phyloP scores from a whole-genome alignment of 2,329 filamentous ascomycete species.

The Phialocephala sp. region DNA sequence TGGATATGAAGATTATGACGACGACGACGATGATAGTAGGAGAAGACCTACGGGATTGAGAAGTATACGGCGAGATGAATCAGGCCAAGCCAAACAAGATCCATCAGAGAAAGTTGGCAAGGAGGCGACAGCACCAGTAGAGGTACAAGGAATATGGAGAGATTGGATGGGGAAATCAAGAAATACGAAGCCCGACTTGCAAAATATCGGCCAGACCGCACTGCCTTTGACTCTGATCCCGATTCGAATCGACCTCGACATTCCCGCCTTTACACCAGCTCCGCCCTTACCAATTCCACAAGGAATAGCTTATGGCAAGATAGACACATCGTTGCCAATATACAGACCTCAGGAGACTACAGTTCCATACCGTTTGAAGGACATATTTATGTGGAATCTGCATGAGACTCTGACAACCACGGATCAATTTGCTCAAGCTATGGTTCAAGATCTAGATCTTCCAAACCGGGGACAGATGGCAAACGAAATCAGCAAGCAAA shows the following conservation, averaged over 20 bases:
- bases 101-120: constrained; percentile 80
- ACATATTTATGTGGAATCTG: constrained; percentile 97
- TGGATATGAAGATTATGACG: constrained; percentile 84
- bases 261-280: constrained; percentile 75
- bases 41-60: constrained; percentile 79
- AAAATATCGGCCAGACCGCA: constrained; percentile 69
- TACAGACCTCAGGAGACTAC: constrained; percentile 82
- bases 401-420: constrained; percentile 94
- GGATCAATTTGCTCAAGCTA: constrained; percentile 88
- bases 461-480: constrained; percentile 75
- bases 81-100: constrained; percentile 65
- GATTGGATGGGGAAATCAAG: constrained; percentile 89
- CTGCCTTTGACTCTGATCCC: constrained; percentile 91
- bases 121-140: constrained; percentile 77
- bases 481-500: constrained; percentile 87
- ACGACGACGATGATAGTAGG: constrained; percentile 74
- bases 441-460: constrained; percentile 92
- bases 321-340: constrained; percentile 76
- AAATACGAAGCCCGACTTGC: constrained; percentile 60
- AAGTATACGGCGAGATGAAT: constrained; percentile 80
- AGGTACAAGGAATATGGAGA: constrained; percentile 88
- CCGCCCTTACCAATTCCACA: constrained; percentile 68
- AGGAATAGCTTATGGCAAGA: constrained; percentile 59
- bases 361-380: constrained; percentile 85
- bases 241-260: constrained; percentile 94